phyloP scores from a whole-genome alignment of 176 grass and related monocot species.

The Metroxylon sagu region DNA sequence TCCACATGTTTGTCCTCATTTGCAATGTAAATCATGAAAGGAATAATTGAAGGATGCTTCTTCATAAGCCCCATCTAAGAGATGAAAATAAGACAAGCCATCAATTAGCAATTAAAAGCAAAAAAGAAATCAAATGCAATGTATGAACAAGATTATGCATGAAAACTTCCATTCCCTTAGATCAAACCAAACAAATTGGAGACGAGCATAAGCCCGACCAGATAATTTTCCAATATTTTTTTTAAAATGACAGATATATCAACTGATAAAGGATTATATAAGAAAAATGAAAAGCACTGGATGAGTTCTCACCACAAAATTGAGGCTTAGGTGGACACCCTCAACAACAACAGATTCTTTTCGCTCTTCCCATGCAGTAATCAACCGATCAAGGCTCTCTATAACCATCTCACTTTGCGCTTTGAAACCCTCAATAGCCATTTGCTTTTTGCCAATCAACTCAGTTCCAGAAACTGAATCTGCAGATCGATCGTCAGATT shows the following conservation, averaged over 20 bases:
- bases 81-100: constrained; percentile 14
- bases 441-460: constrained; percentile 60
- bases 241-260: no score
- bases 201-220: no score
- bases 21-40: constrained; percentile 93
- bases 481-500: constrained; percentile 23
- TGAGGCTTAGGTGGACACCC: constrained; percentile 97
- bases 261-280: no score
- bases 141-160: no score
- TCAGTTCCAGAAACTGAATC: constrained; percentile 38
- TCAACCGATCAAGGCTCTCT: constrained; percentile 83
- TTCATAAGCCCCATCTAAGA: constrained; percentile 98
- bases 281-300: constrained; percentile 1
- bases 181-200: no score
- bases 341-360: constrained; percentile 94
- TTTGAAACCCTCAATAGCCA: constrained; percentile 93
- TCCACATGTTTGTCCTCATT: constrained; percentile 96
- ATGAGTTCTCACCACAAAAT: constrained; percentile 72
- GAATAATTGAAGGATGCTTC: constrained; percentile 94
- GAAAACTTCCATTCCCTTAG: no score
- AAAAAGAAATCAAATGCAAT: constrained; percentile 1
- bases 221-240: no score
- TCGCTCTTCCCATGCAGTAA: constrained; percentile 89
- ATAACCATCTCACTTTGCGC: constrained; percentile 98
- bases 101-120: constrained; percentile 17